Conservation (phyloP, 2,329 filamentous ascomycete species). For the Endocalyx cinctus region DNA sequence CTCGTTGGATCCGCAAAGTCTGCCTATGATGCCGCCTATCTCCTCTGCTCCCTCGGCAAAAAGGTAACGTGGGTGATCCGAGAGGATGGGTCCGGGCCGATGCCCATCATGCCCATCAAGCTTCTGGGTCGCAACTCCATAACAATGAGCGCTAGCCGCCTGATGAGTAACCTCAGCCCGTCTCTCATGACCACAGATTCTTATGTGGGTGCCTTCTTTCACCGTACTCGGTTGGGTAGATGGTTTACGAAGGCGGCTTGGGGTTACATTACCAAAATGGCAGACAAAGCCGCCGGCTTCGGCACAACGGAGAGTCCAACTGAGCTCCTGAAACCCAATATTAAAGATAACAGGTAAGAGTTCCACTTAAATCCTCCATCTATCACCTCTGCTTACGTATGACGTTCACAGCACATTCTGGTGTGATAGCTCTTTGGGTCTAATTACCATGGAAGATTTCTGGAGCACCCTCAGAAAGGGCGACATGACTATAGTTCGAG, state of each 20-base stretch:
- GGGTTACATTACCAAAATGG: constrained; percentile 1
- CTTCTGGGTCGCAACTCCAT: constrained; percentile 7
- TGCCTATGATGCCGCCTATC: constrained; percentile 12
- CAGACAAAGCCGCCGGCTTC: constrained; percentile 4
- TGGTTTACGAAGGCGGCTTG: constrained; percentile 5
- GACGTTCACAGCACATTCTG: constrained; percentile 6
- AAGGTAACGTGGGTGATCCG: constrained; percentile 13
- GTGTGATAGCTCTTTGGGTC: constrained; percentile 6
- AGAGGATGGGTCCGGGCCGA: constrained; percentile 7
- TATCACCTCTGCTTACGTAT: neutral
- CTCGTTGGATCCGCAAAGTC: constrained; percentile 11
- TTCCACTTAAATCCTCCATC: neutral
- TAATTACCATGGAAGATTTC: constrained; percentile 11
- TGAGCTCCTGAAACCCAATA: constrained; percentile 4
- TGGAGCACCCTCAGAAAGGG: constrained; percentile 7
- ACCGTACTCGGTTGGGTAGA: constrained; percentile 4
- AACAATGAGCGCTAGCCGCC: constrained; percentile 3
- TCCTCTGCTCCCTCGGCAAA: constrained; percentile 8
- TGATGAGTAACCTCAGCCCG: constrained; percentile 10
- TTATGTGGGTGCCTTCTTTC: constrained; percentile 3
- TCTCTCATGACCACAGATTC: constrained; percentile 8
- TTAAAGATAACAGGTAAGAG: constrained; percentile 2
- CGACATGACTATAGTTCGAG: constrained; percentile 8
- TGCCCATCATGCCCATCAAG: constrained; percentile 10
- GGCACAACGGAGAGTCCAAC: neutral